phyloP scores from a whole-genome alignment of 257 asterid genomes.

The Apocynum venetum region DNA sequence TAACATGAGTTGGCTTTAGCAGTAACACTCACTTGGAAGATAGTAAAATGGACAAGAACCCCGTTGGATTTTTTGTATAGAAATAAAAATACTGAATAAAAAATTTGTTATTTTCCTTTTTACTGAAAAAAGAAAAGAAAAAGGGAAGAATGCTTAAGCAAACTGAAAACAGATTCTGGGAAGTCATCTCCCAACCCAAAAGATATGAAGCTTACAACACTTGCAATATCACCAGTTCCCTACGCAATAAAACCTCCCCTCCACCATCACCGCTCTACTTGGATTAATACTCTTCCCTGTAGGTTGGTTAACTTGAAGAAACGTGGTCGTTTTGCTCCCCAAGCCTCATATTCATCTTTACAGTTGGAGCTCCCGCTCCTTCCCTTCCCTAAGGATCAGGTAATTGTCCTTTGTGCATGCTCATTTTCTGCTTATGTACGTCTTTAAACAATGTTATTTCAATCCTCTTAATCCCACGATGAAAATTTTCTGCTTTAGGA shows the following conservation, averaged over 20 bases:
- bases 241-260: not conserved
- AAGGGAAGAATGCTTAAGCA: too few species aligned
- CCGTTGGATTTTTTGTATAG: too few species aligned
- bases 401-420: not conserved
- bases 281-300: not conserved
- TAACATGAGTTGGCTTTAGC: too few species aligned
- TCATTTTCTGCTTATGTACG: not conserved
- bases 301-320: not conserved
- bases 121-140: too few species aligned
- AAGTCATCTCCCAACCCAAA: not conserved
- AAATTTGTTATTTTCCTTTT: too few species aligned
- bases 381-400: conserved; percentile 38
- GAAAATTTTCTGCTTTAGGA: not conserved
- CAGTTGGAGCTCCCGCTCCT: conserved; percentile 29
- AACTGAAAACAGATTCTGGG: not conserved
- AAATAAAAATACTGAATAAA: too few species aligned
- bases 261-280: not conserved
- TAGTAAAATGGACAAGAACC: too few species aligned
- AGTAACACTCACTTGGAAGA: too few species aligned
- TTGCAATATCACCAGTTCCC: not conserved
- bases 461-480: not conserved
- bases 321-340: conserved; percentile 7
- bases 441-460: not conserved
- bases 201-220: not conserved
- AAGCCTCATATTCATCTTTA: conserved; percentile 7